Base-by-base conservation (phyloP, 805 yeast species). In the Candida quercuum region DNA sequence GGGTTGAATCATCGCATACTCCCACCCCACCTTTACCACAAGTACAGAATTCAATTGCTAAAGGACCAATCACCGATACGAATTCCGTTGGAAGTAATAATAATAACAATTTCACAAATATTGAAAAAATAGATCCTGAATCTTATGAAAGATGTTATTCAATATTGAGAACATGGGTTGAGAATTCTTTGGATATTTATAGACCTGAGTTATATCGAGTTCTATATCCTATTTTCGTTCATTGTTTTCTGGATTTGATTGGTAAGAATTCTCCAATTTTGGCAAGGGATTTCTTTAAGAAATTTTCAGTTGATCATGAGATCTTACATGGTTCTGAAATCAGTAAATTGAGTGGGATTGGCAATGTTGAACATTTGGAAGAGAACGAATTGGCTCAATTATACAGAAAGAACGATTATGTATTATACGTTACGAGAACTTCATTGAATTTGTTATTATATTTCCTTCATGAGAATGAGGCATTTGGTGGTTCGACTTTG, bases 221-320 rank as follows among this genome's bases (percentile, higher is more conserved):
- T 30, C 64, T 91, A 48, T 93, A 85, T 58, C 99, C 99, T 6
- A 70, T 93, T n/a, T 93, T 89, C 61, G 82, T 91, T 36, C 95
- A 91, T 59, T 76, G 87, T 51, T 93, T 77, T 56, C 67, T 93
- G 43, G 91, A 87, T 49, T 69, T 93, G 40, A 77, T 91, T 16
- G 66, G 76, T 31, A 81, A 85, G 51, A 74, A 77, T 41, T 72
- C 69, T 48, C 61, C 74, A 6, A 58, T 66, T 15, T 72, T 75
- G 37, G 94, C 96, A 6, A 77, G 86, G 50, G 60, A 64, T 17
- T 91, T 91, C 54, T 87, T 83, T 52, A 85, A 81, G 44, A 77
- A 74, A 51, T 89, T 79, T 57, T 71, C 80, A 33, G 66, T 65
- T 11, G 96, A 87, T 54, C 95, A 86, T 59, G 63, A 69, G 26